A percentile compares a stretch with the other conserved stretches of the same genome.
phyloP scores from a whole-genome alignment of 192 early-diverging fungal genomes.

The Entophlyctis helioformis region DNA sequence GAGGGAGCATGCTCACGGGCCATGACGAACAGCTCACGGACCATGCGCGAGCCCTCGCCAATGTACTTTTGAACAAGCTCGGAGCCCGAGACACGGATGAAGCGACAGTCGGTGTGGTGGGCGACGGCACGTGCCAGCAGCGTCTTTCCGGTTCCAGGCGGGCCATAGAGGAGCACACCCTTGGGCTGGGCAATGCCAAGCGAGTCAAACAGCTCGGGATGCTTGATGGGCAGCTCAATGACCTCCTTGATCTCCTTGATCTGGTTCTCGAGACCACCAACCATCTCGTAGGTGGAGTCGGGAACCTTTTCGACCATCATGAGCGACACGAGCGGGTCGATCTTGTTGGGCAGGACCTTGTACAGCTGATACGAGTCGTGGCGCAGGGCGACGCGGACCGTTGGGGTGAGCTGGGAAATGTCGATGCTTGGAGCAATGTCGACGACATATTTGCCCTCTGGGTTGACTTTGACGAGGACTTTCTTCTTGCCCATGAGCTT shows the following conservation, averaged over 20 bases:
- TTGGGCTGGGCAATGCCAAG: conserved; percentile 99
- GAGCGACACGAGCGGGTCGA: conserved; percentile 97
- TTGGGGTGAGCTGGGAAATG: conserved; percentile 79
- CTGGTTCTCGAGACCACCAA: conserved; percentile 97
- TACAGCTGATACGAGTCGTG: conserved; percentile 85
- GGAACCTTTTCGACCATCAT: conserved; percentile 99
- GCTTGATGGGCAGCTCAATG: conserved; percentile 98
- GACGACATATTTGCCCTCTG: conserved; percentile 97
- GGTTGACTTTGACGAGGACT: conserved; percentile 61
- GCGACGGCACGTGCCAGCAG: conserved; percentile 93
- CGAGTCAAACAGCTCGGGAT: conserved; percentile 96
- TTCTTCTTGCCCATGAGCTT: conserved; percentile 99
- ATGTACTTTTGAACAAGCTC: conserved; percentile 98
- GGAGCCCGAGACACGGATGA: conserved; percentile 85
- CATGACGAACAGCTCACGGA: conserved; percentile 95
- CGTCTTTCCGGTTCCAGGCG: conserved; percentile 94
- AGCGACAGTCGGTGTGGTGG: conserved; percentile 89
- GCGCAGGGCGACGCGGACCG: conserved; percentile 84
- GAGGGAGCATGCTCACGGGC: conserved; percentile 96
- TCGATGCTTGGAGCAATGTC: conserved; percentile 90
- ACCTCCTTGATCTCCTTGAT: conserved; percentile 99
- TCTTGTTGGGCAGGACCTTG: conserved; percentile 93
- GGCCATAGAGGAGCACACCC: conserved; percentile 87
- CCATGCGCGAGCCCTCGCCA: conserved; percentile 94
- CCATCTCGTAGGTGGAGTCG: conserved; percentile 98